Evolutionary conservation across 257 asterid genomes (phyloP).

Genomic region (Linderniella brevidens): DNA sequence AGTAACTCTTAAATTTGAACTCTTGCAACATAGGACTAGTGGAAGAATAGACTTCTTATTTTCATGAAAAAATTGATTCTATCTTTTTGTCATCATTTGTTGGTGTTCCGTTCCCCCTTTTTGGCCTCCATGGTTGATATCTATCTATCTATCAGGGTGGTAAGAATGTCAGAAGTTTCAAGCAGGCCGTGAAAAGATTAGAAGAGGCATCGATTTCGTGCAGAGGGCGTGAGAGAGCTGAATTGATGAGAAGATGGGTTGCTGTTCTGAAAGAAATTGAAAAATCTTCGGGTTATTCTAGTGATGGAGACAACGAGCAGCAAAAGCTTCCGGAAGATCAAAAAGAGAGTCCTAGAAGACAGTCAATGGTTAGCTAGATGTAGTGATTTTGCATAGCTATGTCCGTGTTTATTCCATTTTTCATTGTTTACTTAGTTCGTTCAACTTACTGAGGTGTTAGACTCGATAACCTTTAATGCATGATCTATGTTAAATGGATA

Average conservation of each 20-base stretch:
- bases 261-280: constrained; percentile 53
- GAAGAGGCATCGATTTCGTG: constrained; percentile 95
- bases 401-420: not conserved
- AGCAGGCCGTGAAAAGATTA: constrained; percentile 83
- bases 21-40: not conserved
- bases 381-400: not conserved
- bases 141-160: constrained; percentile 27
- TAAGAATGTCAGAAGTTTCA: constrained; percentile 58
- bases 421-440: not conserved
- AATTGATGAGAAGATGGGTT: constrained; percentile 81
- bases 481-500: constrained; percentile 20
- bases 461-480: not conserved
- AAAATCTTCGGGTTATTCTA: constrained; percentile 19
- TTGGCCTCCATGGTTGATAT: constrained; percentile 5
- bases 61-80: not conserved
- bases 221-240: constrained; percentile 72
- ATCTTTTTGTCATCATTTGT: not conserved
- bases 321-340: constrained; percentile 44
- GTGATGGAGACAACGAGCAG: constrained; percentile 42
- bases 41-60: not conserved
- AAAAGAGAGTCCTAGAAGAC: constrained; percentile 56
- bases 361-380: constrained; percentile 39
- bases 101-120: constrained; percentile 1
- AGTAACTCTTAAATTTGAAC: too few species aligned
- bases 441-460: not conserved